Percentiles rank a stretch among this genome's conserved stretches.
Evolutionary conservation across 2,329 filamentous ascomycete genomes (phyloP).

Genomic region (Tolypocladium cylindrosporum): DNA sequence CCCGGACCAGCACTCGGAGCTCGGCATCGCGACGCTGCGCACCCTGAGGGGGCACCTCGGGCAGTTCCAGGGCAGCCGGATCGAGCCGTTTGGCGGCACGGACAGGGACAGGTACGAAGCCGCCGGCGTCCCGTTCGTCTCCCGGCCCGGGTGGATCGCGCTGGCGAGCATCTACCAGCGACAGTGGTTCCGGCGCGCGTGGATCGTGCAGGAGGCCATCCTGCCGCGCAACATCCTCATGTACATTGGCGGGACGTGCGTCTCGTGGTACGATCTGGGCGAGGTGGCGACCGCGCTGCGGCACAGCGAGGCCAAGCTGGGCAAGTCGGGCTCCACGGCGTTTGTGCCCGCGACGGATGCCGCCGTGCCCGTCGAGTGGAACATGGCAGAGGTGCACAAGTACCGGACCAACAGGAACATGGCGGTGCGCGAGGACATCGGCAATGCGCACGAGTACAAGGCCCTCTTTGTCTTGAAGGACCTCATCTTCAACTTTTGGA

Average conservation of each 20-base stretch:
- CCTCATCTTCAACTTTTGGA: slow-evolving; percentile 12
- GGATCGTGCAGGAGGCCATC: slow-evolving; percentile 18
- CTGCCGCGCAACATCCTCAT: slow-evolving; percentile 12
- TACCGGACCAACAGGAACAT: slow-evolving; percentile 7
- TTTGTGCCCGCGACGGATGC: slow-evolving; percentile 9
- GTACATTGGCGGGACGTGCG: slow-evolving; percentile 10
- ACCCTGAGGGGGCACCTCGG: slow-evolving; percentile 5
- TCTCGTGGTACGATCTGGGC: slow-evolving; percentile 10
- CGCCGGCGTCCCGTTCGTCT: slow-evolving; percentile 9
- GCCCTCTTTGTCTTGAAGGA: slow-evolving; percentile 7
- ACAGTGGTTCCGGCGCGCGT: slow-evolving; percentile 18
- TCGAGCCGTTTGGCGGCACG: slow-evolving; percentile 11
- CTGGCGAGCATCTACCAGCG: slow-evolving; percentile 13
- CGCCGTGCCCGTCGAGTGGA: slow-evolving; percentile 13
- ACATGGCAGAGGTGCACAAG: slow-evolving; percentile 14
- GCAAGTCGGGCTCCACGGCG: slow-evolving; percentile 5
- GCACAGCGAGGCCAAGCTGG: slow-evolving; percentile 8
- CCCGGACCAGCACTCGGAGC: slow-evolving; percentile 6
- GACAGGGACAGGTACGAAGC: slow-evolving; percentile 10
- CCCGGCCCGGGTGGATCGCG: slow-evolving; percentile 8
- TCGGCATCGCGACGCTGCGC: slow-evolving; percentile 7
- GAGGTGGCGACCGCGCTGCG: slow-evolving; percentile 9
- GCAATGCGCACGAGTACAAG: slow-evolving; percentile 1
- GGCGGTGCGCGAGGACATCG: slow-evolving; percentile 1
- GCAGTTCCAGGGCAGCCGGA: slow-evolving; percentile 8